Evolutionary conservation across 2,329 filamentous ascomycete species (phyloP), one percentile per base, ranked within the genome.

Genomic region (Calonectria multiphialidica): DNA sequence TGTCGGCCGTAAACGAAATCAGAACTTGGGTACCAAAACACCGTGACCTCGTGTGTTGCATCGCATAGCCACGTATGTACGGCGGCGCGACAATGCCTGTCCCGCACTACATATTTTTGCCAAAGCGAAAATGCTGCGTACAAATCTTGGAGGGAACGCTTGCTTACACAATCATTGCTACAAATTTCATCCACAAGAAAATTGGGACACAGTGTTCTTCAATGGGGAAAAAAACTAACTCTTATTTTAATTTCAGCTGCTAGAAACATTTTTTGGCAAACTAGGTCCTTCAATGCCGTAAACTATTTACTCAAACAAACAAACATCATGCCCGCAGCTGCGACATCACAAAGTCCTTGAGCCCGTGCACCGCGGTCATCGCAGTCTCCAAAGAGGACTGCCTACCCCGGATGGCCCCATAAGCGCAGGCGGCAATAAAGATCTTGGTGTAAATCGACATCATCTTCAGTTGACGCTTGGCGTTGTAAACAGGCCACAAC

Each of bases 391-490:
- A 30, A 28, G 45, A 21, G 1, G 53, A 28, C 13, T 66, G 59
- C 42, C 70, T 59, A 18, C 69, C 66, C 33, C 66, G 61, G 16
- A 62, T 21, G 16, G 50, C 7, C 15, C 42, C 69, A 18, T 69
- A 44, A 1, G 25, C 21, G 8, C 62, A 65, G 6, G 53, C 35
- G 3, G 65, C 42, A 6, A 69, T 30, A 12, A 69, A 66, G 4
- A 62, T 37, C 45, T 72, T 66, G 23, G 50, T 61, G 42, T 49
- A 63, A 13, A 72, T 23, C 21, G 65, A 68, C 30, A 62, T 50
- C 5, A 63, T 66, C 16, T 16, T 66, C 30, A 64, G 23, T 5
- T 66, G 37, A 2, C 45, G 57, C 64, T 8, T 12, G 18, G 47
- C 40, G 16, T 53, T 35, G 2, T 63, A 49, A 3, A 66, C 28